phyloP scores from a whole-genome alignment of 345 rosid genomes.

The Salix purpurea region DNA sequence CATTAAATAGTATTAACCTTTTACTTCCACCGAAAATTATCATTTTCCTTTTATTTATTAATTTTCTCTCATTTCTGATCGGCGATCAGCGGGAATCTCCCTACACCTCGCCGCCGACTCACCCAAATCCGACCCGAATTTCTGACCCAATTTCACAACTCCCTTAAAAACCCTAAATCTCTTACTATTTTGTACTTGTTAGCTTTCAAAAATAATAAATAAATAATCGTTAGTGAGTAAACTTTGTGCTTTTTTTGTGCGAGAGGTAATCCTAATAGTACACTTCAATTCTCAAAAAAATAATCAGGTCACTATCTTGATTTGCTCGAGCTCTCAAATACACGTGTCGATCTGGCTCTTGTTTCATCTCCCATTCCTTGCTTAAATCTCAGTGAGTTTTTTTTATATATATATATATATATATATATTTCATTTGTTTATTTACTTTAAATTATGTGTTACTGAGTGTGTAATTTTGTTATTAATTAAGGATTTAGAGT shows the following conservation, averaged over 20 bases:
- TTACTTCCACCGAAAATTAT: constrained; percentile 43
- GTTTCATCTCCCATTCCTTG: constrained; percentile 41
- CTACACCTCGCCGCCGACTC: constrained; percentile 41
- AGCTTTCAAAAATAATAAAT: constrained; percentile 2
- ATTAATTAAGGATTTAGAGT: constrained; percentile 8
- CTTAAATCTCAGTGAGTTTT: constrained; percentile 53
- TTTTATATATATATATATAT: neutral
- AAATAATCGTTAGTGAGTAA: neutral
- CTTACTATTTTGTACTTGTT: constrained; percentile 7
- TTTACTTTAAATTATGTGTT: constrained; percentile 7
- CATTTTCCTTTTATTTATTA: constrained; percentile 33
- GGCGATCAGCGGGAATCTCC: constrained; percentile 50
- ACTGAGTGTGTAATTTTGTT: constrained; percentile 2
- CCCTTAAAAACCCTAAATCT: constrained; percentile 18
- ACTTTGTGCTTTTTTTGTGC: constrained; percentile 10
- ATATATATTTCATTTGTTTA: neutral
- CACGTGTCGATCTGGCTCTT: constrained; percentile 60
- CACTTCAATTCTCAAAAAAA: constrained; percentile 31
- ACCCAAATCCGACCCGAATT: neutral
- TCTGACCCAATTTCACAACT: neutral
- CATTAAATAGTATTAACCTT: constrained; percentile 49
- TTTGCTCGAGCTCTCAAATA: constrained; percentile 48
- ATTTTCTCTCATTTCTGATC: constrained; percentile 31
- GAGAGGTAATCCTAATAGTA: constrained; percentile 5
- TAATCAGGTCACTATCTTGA: constrained; percentile 34